phyloP scores from a whole-genome alignment of 2,329 filamentous ascomycete species.

The Beauveria varroae region DNA sequence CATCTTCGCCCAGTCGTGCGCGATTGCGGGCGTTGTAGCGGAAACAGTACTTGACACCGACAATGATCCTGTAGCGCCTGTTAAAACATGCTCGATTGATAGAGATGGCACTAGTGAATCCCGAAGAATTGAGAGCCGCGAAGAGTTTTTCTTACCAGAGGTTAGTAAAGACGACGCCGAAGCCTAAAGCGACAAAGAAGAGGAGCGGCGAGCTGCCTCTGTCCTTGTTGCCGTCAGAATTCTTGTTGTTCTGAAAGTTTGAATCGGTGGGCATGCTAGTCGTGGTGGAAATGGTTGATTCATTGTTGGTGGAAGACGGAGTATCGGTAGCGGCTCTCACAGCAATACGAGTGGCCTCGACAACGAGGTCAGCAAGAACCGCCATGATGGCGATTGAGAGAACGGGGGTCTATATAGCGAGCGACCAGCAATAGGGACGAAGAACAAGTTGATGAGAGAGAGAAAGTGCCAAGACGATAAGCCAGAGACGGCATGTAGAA shows the following conservation, averaged over 20 bases:
- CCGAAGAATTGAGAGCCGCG: background rate
- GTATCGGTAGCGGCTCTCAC: constrained; percentile 18
- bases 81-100: constrained; percentile 17
- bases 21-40: constrained; percentile 94
- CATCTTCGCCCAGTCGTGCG: constrained; percentile 66
- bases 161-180: constrained; percentile 98
- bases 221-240: constrained; percentile 14
- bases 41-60: constrained; percentile 99
- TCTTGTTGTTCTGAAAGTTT: constrained; percentile 15
- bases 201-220: constrained; percentile 36
- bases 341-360: constrained; percentile 20
- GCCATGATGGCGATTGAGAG: constrained; percentile 18
- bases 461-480: background rate
- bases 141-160: constrained; percentile 64
- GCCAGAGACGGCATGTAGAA: background rate
- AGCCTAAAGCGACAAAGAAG: constrained; percentile 93
- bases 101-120: background rate
- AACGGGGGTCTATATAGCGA: background rate
- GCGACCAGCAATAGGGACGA: background rate
- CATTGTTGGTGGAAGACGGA: constrained; percentile 15
- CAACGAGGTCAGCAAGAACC: constrained; percentile 18
- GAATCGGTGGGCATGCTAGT: constrained; percentile 14
- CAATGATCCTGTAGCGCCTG: constrained; percentile 72
- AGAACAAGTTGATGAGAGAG: background rate
- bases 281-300: constrained; percentile 3